Evolutionary conservation across 73 alveolate genomes (phyloP).

Genomic region (Paramecium pentaurelia): DNA sequence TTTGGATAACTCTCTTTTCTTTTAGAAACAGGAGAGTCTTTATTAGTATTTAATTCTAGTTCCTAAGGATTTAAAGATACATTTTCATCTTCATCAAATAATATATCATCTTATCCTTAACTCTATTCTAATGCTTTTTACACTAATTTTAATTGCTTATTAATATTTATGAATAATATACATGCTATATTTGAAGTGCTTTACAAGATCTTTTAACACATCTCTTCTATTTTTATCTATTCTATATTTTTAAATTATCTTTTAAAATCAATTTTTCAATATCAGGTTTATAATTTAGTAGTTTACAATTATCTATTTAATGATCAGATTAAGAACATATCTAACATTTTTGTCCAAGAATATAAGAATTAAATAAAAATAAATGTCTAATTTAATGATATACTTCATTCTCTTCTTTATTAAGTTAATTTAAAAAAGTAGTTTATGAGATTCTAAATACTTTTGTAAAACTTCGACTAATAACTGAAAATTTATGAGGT

Average conservation of each 20-base stretch:
- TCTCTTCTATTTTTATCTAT: not conserved
- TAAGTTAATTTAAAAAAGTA: not conserved
- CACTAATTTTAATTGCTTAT: not conserved
- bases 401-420: not conserved
- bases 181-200: not conserved
- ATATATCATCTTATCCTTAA: not conserved
- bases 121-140: not conserved
- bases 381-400: not conserved
- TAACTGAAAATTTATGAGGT: conserved; percentile 74
- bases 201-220: not conserved
- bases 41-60: not conserved
- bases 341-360: not conserved
- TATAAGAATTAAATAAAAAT: not conserved
- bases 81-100: not conserved
- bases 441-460: conserved; percentile 50
- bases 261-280: not conserved
- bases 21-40: not conserved
- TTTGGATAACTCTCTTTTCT: not conserved
- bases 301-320: not conserved
- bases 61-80: not conserved
- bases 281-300: not conserved
- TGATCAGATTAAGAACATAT: not conserved
- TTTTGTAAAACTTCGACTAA: conserved; percentile 73
- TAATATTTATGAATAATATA: not conserved
- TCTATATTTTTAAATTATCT: not conserved